Evolutionary conservation across 208 protist species (phyloP), one percentile per base, ranked within the genome.

Genomic region (Tritrichomonas musculus): DNA sequence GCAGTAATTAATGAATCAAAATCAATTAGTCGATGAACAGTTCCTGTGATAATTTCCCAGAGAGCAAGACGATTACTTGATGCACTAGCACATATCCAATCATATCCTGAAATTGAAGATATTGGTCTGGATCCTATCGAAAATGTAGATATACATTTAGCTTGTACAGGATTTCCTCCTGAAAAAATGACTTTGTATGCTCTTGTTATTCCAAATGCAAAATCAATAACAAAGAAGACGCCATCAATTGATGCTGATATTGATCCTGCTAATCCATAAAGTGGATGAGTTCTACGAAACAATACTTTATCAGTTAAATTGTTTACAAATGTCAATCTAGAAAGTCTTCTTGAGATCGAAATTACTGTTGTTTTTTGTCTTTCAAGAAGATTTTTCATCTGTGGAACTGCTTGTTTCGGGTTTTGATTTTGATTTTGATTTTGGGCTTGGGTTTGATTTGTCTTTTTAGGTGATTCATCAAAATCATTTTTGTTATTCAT

Each of bases 51-150:
- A 33, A 88, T 88, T 57, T 88, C 77, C 77, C 77, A 88, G 17
- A 88, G n/a, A 47, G 41, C 44, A 60, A 88, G 4, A 14, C 44
- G 13, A 4, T 53, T 57, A 39, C 27, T 20, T 88, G 77, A 53
- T n/a, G 77, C 77, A 39, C 47, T 88, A 5, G 77, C 77, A 57
- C 44, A 44, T 57, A 88, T 53, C 77, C 77, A 88, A 57, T 88
- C 77, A 39, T 44, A 8, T 44, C 77, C 77, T 20, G 77, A 88
- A 39, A 88, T 57, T 17, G 17, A 53, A 39, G 77, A 88, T 53
- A 3, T 88, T 20, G 77, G 77, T 39, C n/a, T 53, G 1, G 41
- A 17, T 39, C 77, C 77, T 49, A 13, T 20, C 1, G 17, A 36
- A 57, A 88, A 88, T 49, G 53, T 47, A 39, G 77, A 53, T 3